A percentile compares a stretch with the other conserved stretches of the same genome.
Evolutionary conservation across 2,329 filamentous ascomycete species (phyloP).

Genomic region (Phialemoniopsis sp.): DNA sequence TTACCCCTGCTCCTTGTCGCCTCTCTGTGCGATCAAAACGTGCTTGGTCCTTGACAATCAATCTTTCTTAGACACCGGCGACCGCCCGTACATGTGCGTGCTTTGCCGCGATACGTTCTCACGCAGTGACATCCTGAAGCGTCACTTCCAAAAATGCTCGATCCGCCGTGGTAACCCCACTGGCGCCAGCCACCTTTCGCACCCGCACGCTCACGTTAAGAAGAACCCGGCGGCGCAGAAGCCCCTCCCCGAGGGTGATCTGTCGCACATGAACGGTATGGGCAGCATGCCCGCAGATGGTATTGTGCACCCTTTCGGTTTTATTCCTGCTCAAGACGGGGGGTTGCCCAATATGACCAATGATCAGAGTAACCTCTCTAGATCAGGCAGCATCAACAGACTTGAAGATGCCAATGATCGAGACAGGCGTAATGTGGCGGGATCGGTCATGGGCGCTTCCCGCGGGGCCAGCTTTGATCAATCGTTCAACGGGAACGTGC

Average conservation of each 20-base stretch:
- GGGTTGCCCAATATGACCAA: conserved; percentile 54
- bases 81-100: conserved; percentile 97
- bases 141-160: conserved; percentile 98
- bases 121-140: conserved; percentile 95
- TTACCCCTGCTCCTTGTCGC: conserved; percentile 20
- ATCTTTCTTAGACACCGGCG: conserved; percentile 73
- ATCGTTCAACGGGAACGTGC: conserved; percentile 53
- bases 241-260: conserved; percentile 47
- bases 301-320: conserved; percentile 42
- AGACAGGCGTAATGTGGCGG: conserved; percentile 54
- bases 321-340: conserved; percentile 43
- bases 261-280: conserved; percentile 59
- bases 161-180: conserved; percentile 94
- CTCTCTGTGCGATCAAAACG: conserved; percentile 1
- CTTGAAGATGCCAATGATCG: conserved; percentile 51
- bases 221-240: conserved; percentile 64
- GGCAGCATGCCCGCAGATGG: conserved; percentile 53
- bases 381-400: conserved; percentile 56
- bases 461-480: conserved; percentile 40
- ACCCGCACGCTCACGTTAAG: conserved; percentile 85
- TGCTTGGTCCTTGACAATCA: conserved; percentile 18
- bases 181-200: conserved; percentile 88
- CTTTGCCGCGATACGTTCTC: conserved; percentile 98
- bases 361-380: conserved; percentile 58
- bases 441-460: conserved; percentile 44